Base-by-base conservation (phyloP, 1,284 basidiomycete species). In the Pseudozyma pruni region DNA sequence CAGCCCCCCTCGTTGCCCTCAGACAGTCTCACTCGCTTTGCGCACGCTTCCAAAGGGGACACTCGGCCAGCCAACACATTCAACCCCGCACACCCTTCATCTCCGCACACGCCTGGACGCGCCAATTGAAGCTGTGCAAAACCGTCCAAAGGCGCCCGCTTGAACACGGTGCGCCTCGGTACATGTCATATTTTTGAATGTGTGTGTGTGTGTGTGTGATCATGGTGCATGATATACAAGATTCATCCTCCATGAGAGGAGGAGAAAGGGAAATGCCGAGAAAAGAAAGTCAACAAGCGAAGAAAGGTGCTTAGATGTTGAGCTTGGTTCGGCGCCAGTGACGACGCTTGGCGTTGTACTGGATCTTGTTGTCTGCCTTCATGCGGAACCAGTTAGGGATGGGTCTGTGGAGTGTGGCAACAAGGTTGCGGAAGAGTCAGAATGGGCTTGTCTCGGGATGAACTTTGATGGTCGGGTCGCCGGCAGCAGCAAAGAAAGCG, bases 381-480 rank as follows among this genome's bases (percentile, higher is more conserved):
- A 97, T 87, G 80, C 94, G 92, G 89, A 94, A 97, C 94, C 94
- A 98, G 83, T 95, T 93, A 73, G 94, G 94, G 73, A 98, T 95
- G 75, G 94, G 94, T 83, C 91, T 92, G 59, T 34, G 4, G 29
- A 20, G 16, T 9, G 20, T 19, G 29, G 25, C 10, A n/a, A 29
- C 13, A 8, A 16, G 20, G 20, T 2, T 20, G 32, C 17, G 17
- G n/a, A 31, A 27, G 41, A 23, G 46, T 57, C 55, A 70, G 60
- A 51, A 48, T 50, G 16, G 8, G 25, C 7, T 25, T 34, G n/a
- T 16, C 16, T 16, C 17, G 34, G 17, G 25, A n/a, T n/a, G n/a
- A n/a, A n/a, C n/a, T n/a, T n/a, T n/a, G n/a, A n/a, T n/a, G n/a
- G n/a, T n/a, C n/a, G n/a, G n/a, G n/a, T n/a, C n/a, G n/a, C n/a